Evolutionary conservation across 2,329 filamentous ascomycete genomes (phyloP), one percentile per base, ranked within the genome.

Genomic region (Fusarium nurragi): DNA sequence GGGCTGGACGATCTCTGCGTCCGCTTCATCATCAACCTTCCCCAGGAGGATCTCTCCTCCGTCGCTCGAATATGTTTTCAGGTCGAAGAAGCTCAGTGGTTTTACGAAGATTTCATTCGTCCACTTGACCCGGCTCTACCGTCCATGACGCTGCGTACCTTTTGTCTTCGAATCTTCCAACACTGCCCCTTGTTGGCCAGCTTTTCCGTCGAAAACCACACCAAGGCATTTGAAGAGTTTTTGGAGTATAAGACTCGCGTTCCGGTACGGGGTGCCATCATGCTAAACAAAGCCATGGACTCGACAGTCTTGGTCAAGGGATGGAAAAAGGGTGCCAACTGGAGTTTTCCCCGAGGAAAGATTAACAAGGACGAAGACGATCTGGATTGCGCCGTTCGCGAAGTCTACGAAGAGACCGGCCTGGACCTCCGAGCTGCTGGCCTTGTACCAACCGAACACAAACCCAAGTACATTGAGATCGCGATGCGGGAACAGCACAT

Each of bases 31-130:
- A 93, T 98, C 78, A 98, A 99, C 80, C 87, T 98, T 62, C 95
- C 96, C 41, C 86, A 91, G 67, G 93, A 95, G 78, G 95, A 99
- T 78, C 86, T 98, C 43, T 88, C 89, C 68, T 93, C 92, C 4
- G 91, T 97, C 56, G 92, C 93, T 75, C 90, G 95, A 75, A 95
- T 99, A 79, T 98, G 94, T 80, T 99, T 99, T 77, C 94, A 98
- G 80, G 91, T 99, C 71, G 95, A 99, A 79, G 96, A 99, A 80
- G 95, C 95, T 72, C 96, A 99, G 88, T 99, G 95, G 95, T 99
- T 97, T 80, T 99, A 99, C 86, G 95, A 99, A 83, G 95, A 99
- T 79, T 99, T 99, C 76, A 93, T 99, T 76, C 92, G 95, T 44
- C 94, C 94, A 36, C 83, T 95, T 65, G 91, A 97, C 77, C 90